Evolutionary conservation across 371 early-diverging fungal genomes (phyloP).

Genomic region (Mucor indicus): DNA sequence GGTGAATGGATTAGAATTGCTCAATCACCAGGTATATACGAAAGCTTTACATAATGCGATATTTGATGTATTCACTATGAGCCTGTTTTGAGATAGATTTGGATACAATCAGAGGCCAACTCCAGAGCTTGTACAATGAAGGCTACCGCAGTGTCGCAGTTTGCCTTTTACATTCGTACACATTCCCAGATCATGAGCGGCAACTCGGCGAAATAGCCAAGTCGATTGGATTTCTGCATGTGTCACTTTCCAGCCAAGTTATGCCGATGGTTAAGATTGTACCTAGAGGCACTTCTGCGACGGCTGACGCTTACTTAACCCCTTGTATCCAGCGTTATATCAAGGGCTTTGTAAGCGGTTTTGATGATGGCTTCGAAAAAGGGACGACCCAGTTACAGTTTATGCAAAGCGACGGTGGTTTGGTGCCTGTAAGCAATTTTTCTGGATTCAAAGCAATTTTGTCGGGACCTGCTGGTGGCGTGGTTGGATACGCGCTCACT

Average conservation of each 20-base stretch:
- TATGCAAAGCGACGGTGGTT: slow-evolving; percentile 96
- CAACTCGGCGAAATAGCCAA: slow-evolving; percentile 67
- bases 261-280: slow-evolving; percentile 95
- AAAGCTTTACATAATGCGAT: not conserved
- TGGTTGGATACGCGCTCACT: slow-evolving; percentile 90
- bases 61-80: too few relatives aligned
- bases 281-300: slow-evolving; percentile 87
- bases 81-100: not conserved
- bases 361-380: slow-evolving; percentile 67
- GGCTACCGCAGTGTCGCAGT: slow-evolving; percentile 88
- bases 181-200: slow-evolving; percentile 84
- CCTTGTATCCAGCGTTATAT: slow-evolving; percentile 88
- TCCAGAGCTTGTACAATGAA: slow-evolving; percentile 58
- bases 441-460: slow-evolving; percentile 89
- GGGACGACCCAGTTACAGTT: slow-evolving; percentile 78
- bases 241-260: slow-evolving; percentile 80
- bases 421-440: slow-evolving; percentile 81
- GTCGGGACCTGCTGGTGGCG: slow-evolving; percentile 95
- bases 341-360: slow-evolving; percentile 79
- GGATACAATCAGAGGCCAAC: slow-evolving; percentile 47
- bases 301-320: slow-evolving; percentile 92
- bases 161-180: slow-evolving; percentile 91
- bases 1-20: slow-evolving; percentile 83
- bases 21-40: slow-evolving; percentile 57
- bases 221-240: slow-evolving; percentile 77